phyloP scores from a whole-genome alignment of 768 basidiomycete genomes.

The Lactarius indigo region DNA sequence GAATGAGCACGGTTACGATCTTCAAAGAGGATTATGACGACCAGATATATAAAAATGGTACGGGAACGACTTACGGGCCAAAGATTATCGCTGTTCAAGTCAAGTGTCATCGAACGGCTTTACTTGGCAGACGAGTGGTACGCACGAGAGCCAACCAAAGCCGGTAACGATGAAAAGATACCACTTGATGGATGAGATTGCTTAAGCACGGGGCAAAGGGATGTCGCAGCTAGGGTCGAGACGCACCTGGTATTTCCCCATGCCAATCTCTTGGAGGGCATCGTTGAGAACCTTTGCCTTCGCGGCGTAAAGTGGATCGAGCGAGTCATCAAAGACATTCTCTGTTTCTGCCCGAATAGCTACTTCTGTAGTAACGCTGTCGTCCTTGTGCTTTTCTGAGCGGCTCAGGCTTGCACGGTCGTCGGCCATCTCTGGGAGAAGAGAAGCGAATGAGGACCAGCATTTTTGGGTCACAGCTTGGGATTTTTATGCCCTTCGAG shows the following conservation, averaged over 20 bases:
- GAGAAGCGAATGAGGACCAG: background rate
- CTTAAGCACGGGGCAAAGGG: background rate
- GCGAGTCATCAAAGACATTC: slow-evolving; percentile 7
- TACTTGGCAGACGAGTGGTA: slow-evolving; percentile 10
- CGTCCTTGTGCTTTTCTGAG: background rate
- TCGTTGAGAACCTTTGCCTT: slow-evolving; percentile 47
- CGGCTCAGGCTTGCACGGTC: background rate
- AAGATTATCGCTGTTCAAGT: slow-evolving; percentile 55
- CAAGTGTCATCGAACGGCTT: background rate
- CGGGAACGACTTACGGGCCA: slow-evolving; percentile 59
- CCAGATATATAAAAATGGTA: background rate
- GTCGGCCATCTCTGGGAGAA: slow-evolving; percentile 12
- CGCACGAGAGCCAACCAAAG: slow-evolving; percentile 75
- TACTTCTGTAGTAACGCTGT: background rate
- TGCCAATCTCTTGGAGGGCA: slow-evolving; percentile 51
- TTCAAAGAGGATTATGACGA: slow-evolving; percentile 27
- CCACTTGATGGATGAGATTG: slow-evolving; percentile 39
- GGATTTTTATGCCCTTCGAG: background rate
- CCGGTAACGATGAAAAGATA: slow-evolving; percentile 61
- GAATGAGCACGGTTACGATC: slow-evolving; percentile 64
- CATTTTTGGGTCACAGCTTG: background rate
- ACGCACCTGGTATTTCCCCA: slow-evolving; percentile 53
- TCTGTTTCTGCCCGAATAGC: background rate
- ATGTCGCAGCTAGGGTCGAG: background rate
- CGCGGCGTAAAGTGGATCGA: slow-evolving; percentile 47